Evolutionary conservation across 2,329 filamentous ascomycete species (phyloP).

Genomic region (Colletotrichum sidae): DNA sequence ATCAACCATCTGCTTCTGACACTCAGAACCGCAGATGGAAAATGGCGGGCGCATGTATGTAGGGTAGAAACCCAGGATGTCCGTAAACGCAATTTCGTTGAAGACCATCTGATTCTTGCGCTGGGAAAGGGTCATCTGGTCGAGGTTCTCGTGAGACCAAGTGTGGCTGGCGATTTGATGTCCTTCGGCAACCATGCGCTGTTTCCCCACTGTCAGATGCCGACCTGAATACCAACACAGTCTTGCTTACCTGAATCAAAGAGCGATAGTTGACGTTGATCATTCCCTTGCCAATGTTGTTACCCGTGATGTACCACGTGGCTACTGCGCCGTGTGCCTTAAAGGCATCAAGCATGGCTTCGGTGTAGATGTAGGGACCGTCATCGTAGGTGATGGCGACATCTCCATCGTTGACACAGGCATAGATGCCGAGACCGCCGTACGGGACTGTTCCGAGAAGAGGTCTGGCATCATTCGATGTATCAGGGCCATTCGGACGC

Average conservation of each 20-base stretch:
- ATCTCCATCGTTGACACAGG: slow-evolving; percentile 45
- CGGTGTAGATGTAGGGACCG: slow-evolving; percentile 50
- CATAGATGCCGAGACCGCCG: slow-evolving; percentile 46
- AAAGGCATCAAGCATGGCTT: slow-evolving; percentile 48
- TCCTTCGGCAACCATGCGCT: slow-evolving; percentile 56
- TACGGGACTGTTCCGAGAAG: slow-evolving; percentile 44
- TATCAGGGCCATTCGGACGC: slow-evolving; percentile 42
- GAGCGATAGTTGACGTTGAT: slow-evolving; percentile 47
- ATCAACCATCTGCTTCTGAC: slow-evolving; percentile 30
- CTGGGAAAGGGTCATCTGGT: slow-evolving; percentile 46
- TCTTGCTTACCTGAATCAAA: slow-evolving; percentile 48
- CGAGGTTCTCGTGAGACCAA: slow-evolving; percentile 58
- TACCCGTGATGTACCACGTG: slow-evolving; percentile 52
- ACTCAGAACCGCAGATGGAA: slow-evolving; percentile 39
- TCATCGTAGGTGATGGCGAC: slow-evolving; percentile 53
- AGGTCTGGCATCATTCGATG: slow-evolving; percentile 41
- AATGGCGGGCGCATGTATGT: slow-evolving; percentile 55
- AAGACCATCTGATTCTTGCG: slow-evolving; percentile 54
- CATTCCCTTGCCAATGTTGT: slow-evolving; percentile 48
- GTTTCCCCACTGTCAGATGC: background rate
- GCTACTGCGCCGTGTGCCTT: slow-evolving; percentile 46
- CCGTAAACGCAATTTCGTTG: slow-evolving; percentile 58
- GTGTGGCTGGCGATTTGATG: slow-evolving; percentile 63
- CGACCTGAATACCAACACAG: too few species aligned
- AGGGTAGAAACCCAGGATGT: slow-evolving; percentile 57